Evolutionary conservation across 352 stramenopile genomes (phyloP), one percentile per base, ranked within the genome.

Genomic region (Globisporangium emineosum): DNA sequence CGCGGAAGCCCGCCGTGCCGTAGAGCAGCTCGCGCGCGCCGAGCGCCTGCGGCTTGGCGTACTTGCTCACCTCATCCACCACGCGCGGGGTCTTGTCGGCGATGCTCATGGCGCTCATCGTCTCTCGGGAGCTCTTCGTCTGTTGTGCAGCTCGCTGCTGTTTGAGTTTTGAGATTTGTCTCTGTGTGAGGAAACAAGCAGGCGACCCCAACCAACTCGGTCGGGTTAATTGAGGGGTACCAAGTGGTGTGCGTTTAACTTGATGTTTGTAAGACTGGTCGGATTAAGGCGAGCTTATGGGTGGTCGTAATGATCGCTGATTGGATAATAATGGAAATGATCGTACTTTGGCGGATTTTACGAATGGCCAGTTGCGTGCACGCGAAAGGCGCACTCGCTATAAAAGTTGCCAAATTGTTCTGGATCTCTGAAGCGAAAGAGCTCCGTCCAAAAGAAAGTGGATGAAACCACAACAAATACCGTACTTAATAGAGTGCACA

Each of bases 1-100:
- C 94, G 52, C 97, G 86, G 80, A 99, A 99, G 30, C 97, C 97
- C 2, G 96, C 93, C 19, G 96, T 99, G 55, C 96, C 96, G 74
- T 99, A 99, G 17, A 65, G 63, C 60, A 94, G 71, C 60, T 87
- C 75, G 15, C 73, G 71, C 33, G 58, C 66, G 17, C 72, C 72
- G 29, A 88, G 69, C 27, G 55, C 57, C 43, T 83, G 69, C 4
- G 80, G 67, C 30, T 80, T 82, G 49, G 74, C 66, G 71, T 91
- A 91, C 73, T 92, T 95, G 71, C 62, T 60, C 13, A 80, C 79
- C 68, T 94, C 81, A 45, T 93, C 86, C 49, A 82, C 88, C 45
- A 95, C 79, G 59, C 87, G 87, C 63, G 85, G 86, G 27, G 81
- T 85, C 72, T 91, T 91, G 61, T 93, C 83, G 56, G 86, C 64